Evolutionary conservation across 2,329 filamentous ascomycete genomes (phyloP), one percentile per base, ranked within the genome.

Genomic region (Trichoderma harzianum): DNA sequence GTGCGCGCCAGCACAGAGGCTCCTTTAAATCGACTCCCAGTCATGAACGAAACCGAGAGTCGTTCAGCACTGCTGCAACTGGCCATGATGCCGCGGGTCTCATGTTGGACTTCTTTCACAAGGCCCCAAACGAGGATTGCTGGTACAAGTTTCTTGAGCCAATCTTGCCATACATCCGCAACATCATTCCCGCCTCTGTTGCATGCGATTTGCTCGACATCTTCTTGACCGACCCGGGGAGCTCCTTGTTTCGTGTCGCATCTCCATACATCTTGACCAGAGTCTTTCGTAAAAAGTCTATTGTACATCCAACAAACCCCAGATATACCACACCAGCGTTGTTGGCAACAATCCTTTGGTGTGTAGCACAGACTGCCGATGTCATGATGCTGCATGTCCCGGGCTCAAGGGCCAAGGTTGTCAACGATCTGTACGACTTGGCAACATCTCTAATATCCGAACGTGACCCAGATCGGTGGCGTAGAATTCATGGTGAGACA

Each of bases 181-280:
- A 80, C 57, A 81, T 84, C 60, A 78, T 86, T 55, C 78, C 81
- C 2, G 78, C 80, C 3, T 79, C 80, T 3, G 78, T 85, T 2
- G 85, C 84, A 0, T 85, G 83, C 66, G 82, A 86, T 30, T 79
- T 87, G 14, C 78, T 87, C 2, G 84, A 86, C 63, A 80, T 85
- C 1, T 87, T 84, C 73, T 81, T 87, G 72, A 82, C 81, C 12
- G 83, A 84, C 30, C 81, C 83, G 0, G 83, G 82, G 4, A 83
- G 79, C 68, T 83, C 82, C 4, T 76, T 84, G 0, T 84, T 85
- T 72, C 80, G 82, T 16, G 82, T 80, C 47, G 81, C 83, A 0
- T 86, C 84, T 5, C 84, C 85, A 0, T 86, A 86, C 71, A 82
- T 86, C 18, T 78, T 86, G 24, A 84, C 83, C 0, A 79, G 83